Conservation (phyloP, 495 filamentous ascomycete genomes). For the Antarctomyces pellizariae region DNA sequence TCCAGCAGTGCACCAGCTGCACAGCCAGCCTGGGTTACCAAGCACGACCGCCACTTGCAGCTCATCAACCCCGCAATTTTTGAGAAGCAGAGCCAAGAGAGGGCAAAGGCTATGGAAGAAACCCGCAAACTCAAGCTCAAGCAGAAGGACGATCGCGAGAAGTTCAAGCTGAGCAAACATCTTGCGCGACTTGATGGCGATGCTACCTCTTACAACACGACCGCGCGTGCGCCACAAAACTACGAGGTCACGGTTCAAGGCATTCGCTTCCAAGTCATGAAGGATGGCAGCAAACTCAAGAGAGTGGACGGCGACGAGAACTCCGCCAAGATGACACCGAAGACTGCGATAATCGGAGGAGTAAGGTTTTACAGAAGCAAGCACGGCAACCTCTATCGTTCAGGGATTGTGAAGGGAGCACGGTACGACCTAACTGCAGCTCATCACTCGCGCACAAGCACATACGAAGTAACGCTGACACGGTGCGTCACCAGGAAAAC, state of each 20-base stretch:
- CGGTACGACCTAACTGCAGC: no score
- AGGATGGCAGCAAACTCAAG: constrained; percentile 68
- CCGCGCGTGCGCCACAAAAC: constrained; percentile 13
- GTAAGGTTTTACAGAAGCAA: constrained; percentile 79
- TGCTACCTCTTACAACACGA: constrained; percentile 13
- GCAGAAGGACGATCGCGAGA: constrained; percentile 39
- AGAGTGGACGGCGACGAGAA: constrained; percentile 47
- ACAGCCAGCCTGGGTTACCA: constrained; percentile 40
- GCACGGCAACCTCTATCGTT: constrained; percentile 70
- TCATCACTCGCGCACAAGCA: no score
- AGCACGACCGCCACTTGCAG: constrained; percentile 66
- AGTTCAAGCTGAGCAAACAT: constrained; percentile 26
- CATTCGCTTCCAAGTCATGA: constrained; percentile 48
- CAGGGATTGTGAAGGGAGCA: constrained; percentile 39
- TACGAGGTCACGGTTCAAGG: constrained; percentile 57
- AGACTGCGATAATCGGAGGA: constrained; percentile 51
- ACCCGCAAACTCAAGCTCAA: constrained; percentile 35
- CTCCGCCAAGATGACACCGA: constrained; percentile 49
- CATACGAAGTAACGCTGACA: no score
- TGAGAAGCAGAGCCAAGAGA: constrained; percentile 47
- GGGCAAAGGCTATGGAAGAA: constrained; percentile 51
- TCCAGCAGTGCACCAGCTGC: constrained; percentile 15
- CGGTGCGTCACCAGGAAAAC: constrained; percentile 13
- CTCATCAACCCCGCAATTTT: constrained; percentile 70
- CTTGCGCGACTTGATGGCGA: constrained; percentile 18